phyloP scores from a whole-genome alignment of 192 early-diverging fungal genomes.

The Mortierella hygrophila region DNA sequence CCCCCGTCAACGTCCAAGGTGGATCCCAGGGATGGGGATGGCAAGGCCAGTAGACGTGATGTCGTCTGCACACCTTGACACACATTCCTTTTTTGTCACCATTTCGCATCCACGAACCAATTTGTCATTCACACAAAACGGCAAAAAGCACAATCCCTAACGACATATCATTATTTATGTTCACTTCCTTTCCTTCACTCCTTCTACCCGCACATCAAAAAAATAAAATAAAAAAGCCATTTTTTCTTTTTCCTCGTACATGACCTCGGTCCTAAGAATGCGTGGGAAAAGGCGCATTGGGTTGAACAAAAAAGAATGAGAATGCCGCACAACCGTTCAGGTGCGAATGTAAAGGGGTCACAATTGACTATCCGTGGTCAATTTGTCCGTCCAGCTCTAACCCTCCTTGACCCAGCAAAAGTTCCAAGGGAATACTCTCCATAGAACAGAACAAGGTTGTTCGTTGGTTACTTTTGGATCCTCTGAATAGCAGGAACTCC shows the following conservation, averaged over 20 bases:
- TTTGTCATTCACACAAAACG: not conserved
- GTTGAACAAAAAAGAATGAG: too few species aligned
- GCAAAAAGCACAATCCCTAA: not conserved
- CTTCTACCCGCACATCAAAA: not conserved
- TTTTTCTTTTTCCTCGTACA: not conserved
- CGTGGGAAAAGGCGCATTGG: too few species aligned
- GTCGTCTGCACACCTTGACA: not conserved
- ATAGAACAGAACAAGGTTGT: too few species aligned
- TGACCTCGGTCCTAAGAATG: too few species aligned
- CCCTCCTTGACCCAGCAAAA: too few species aligned
- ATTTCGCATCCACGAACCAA: not conserved
- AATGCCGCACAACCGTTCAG: too few species aligned
- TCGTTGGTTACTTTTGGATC: too few species aligned
- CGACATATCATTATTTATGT: conserved; percentile 10
- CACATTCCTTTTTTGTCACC: not conserved
- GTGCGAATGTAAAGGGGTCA: too few species aligned
- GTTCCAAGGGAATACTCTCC: too few species aligned
- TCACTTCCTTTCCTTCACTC: not conserved
- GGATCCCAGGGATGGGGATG: conserved; percentile 38
- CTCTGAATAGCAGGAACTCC: too few species aligned
- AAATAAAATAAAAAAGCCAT: not conserved
- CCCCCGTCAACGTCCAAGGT: conserved; percentile 9
- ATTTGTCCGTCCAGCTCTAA: too few species aligned
- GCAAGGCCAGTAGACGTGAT: conserved; percentile 6
- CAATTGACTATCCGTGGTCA: too few species aligned